Percentiles rank a stretch among this genome's conserved stretches.
Conservation (phyloP, 2,329 filamentous ascomycete genomes). For the Exophiala sp. region DNA sequence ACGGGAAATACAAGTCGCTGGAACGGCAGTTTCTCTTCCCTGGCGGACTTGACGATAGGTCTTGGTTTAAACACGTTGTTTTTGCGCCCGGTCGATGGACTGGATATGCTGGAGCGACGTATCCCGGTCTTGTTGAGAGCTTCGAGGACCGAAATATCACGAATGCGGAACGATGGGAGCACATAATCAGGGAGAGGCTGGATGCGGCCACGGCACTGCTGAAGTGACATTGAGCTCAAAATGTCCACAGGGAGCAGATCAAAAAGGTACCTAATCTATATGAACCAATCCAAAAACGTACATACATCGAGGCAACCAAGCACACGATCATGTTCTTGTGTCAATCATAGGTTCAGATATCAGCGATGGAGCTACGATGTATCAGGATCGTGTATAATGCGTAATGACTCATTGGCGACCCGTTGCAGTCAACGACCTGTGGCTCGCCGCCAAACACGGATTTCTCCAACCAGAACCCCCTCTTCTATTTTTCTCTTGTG, state of each 20-base stretch:
- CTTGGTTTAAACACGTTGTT: constrained; percentile 92
- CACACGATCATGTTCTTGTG: not conserved
- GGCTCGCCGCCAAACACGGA: too few relatives aligned
- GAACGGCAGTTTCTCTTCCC: constrained; percentile 74
- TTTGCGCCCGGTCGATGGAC: constrained; percentile 91
- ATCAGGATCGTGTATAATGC: too few relatives aligned
- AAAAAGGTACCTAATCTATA: too few relatives aligned
- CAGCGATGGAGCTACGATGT: too few relatives aligned
- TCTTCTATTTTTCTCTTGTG: not conserved
- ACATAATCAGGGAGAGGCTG: constrained; percentile 30
- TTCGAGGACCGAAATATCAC: constrained; percentile 47
- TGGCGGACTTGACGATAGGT: constrained; percentile 66
- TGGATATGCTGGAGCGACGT: constrained; percentile 72
- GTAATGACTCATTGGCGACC: too few relatives aligned
- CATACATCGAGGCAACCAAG: not conserved
- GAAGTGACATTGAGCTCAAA: not conserved
- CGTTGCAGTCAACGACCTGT: too few relatives aligned
- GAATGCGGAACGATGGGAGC: constrained; percentile 36
- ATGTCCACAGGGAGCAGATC: too few relatives aligned
- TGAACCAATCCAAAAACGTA: not conserved
- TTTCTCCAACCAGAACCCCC: not conserved
- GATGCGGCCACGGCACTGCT: constrained; percentile 27
- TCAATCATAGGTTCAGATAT: not conserved
- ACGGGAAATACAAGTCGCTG: constrained; percentile 75
- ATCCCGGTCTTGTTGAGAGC: constrained; percentile 58